A percentile compares a stretch with the other conserved stretches of the same genome.
Evolutionary conservation across 331 rosid species (phyloP).

Genomic region (Pyracantha coccinea): DNA sequence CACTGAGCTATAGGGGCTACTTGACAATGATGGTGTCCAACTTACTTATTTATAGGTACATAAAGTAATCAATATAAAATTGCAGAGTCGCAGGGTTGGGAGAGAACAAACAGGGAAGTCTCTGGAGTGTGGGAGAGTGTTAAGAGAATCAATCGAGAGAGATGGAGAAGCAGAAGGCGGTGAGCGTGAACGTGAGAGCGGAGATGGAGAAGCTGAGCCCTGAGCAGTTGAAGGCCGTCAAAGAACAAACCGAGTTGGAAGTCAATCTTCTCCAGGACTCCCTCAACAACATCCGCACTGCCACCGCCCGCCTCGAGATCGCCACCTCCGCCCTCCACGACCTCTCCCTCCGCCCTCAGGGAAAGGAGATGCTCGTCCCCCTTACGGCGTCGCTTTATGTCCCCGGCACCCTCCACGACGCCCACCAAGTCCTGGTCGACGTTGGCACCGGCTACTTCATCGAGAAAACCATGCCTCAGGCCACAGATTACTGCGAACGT

Average conservation of each 20-base stretch:
- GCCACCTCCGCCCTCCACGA: constrained; percentile 78
- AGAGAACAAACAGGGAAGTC: too few relatives aligned
- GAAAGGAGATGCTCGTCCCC: constrained; percentile 76
- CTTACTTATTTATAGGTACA: too few relatives aligned
- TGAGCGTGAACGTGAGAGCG: constrained; percentile 17
- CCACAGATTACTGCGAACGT: constrained; percentile 82
- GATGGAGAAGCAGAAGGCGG: not conserved
- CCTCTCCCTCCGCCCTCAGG: constrained; percentile 75
- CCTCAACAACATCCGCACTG: constrained; percentile 82
- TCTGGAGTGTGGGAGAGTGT: too few relatives aligned
- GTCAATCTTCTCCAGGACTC: constrained; percentile 84
- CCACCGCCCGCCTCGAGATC: constrained; percentile 78
- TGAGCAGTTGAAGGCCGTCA: constrained; percentile 74
- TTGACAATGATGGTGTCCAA: rapidly evolving
- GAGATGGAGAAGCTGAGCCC: constrained; percentile 73
- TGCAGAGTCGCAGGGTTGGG: too few relatives aligned
- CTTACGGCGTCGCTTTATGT: constrained; percentile 95
- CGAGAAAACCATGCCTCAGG: constrained; percentile 88
- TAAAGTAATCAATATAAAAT: too few relatives aligned
- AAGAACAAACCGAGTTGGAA: constrained; percentile 80
- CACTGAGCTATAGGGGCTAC: constrained; percentile 39
- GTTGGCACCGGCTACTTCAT: constrained; percentile 98
- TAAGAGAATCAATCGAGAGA: too few relatives aligned
- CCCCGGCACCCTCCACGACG: constrained; percentile 69
- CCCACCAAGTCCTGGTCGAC: constrained; percentile 67